Conservation (phyloP, 441 rosid genomes). For the Syzygium syzygioides region DNA sequence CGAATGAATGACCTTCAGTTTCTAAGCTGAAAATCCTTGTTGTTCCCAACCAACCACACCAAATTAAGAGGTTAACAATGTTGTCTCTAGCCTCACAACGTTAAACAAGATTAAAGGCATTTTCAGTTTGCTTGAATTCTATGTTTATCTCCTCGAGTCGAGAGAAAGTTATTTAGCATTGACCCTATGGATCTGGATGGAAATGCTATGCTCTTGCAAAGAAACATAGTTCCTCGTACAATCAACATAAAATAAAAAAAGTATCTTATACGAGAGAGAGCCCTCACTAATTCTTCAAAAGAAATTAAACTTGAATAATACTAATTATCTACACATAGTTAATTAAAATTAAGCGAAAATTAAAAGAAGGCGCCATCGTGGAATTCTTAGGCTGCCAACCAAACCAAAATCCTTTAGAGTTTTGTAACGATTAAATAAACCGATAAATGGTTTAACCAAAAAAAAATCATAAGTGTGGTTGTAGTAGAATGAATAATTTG, state of each 20-base stretch:
- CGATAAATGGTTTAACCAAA: not conserved
- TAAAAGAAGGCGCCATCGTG: not conserved
- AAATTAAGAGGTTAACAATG: not conserved
- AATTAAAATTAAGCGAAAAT: not conserved
- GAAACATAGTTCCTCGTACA: not conserved
- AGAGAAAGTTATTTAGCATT: not conserved
- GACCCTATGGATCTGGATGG: not conserved
- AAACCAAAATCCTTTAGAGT: not conserved
- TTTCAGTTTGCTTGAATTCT: not conserved
- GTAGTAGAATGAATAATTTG: not conserved
- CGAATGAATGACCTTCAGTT: fast-evolving
- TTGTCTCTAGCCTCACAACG: not conserved
- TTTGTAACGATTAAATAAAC: not conserved
- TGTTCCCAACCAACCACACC: fast-evolving
- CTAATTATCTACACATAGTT: too few relatives aligned
- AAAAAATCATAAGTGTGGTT: not conserved
- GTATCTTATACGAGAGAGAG: not conserved
- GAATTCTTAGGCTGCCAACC: not conserved
- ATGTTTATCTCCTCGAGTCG: not conserved
- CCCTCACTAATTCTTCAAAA: not conserved
- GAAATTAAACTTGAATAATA: not conserved
- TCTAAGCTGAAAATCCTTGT: fast-evolving
- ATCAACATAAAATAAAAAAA: not conserved
- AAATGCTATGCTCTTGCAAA: not conserved
- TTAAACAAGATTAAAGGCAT: too few relatives aligned